Conservation (phyloP, 208 protist genomes). For the Crithidia fasciculata region DNA sequence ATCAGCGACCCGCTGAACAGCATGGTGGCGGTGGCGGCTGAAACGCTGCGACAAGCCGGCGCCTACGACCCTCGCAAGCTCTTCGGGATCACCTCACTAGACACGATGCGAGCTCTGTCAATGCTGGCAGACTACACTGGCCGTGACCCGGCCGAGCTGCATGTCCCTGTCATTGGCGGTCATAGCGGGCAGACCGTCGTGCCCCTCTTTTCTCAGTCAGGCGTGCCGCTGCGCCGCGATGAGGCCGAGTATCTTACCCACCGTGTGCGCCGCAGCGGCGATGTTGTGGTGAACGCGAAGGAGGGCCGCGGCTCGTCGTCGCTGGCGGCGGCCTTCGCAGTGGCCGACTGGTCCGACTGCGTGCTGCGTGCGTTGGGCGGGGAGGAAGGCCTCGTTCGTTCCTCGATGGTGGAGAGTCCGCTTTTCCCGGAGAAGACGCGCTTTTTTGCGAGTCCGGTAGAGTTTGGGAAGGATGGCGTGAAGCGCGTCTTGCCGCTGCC, state of each 20-base stretch:
- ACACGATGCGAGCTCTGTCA: constrained; percentile 80
- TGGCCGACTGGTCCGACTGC: constrained; percentile 64
- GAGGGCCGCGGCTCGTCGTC: constrained; percentile 76
- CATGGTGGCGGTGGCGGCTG: constrained; percentile 91
- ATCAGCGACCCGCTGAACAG: constrained; percentile 96
- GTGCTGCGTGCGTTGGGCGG: constrained; percentile 73
- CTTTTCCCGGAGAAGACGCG: constrained; percentile 40
- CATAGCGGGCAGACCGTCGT: constrained; percentile 94
- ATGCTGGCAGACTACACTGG: constrained; percentile 63
- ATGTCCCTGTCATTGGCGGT: constrained; percentile 91
- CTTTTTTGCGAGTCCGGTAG: constrained; percentile 84
- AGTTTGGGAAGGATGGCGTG: constrained; percentile 81
- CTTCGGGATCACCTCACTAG: constrained; percentile 91
- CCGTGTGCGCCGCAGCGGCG: constrained; percentile 72
- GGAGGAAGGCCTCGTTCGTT: constrained; percentile 59
- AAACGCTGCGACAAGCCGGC: constrained; percentile 78
- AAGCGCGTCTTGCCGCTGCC: constrained; percentile 61
- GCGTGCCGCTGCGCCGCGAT: constrained; percentile 38
- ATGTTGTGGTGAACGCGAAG: constrained; percentile 80
- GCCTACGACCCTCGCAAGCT: constrained; percentile 86
- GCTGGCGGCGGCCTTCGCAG: constrained; percentile 68
- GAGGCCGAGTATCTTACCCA: constrained; percentile 72
- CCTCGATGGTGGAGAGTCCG: constrained; percentile 65
- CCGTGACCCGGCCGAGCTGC: constrained; percentile 41
- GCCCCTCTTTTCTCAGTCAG: constrained; percentile 86